Evolutionary conservation across 2,329 filamentous ascomycete species (phyloP).

Genomic region (Fusarium robinianum): DNA sequence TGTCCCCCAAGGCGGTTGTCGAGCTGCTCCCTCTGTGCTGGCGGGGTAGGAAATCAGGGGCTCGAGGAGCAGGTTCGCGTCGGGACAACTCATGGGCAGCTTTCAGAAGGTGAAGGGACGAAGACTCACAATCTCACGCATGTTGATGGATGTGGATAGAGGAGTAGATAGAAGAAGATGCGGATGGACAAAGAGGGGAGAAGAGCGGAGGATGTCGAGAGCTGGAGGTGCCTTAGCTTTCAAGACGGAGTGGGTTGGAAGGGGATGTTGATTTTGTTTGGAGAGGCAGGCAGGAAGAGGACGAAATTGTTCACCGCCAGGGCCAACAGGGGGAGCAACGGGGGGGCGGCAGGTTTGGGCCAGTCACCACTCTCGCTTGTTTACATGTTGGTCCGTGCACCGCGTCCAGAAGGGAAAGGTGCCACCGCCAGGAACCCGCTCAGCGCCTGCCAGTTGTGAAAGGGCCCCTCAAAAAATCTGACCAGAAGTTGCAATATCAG

Average conservation of each 20-base stretch:
- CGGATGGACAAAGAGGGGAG: too few relatives aligned
- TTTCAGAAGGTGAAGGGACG: conserved; percentile 20
- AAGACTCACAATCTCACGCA: conserved; percentile 71
- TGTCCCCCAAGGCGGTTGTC: conserved; percentile 18
- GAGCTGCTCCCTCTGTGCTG: conserved; percentile 29
- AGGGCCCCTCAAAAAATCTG: conserved; percentile 27
- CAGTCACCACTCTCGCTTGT: conserved; percentile 42
- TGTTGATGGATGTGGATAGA: conserved; percentile 49
- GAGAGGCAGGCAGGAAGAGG: conserved; percentile 24
- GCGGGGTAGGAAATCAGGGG: conserved; percentile 49
- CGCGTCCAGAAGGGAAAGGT: conserved; percentile 37
- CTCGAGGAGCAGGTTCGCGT: conserved; percentile 10
- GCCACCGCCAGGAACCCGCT: conserved; percentile 26
- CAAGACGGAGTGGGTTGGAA: conserved; percentile 39
- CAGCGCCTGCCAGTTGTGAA: conserved; percentile 18
- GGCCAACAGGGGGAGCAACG: conserved; percentile 30
- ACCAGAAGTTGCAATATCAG: conserved; percentile 7
- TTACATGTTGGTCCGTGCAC: conserved; percentile 41
- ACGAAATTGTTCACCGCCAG: conserved; percentile 46
- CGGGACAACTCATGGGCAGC: conserved; percentile 10
- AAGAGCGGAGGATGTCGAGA: conserved; percentile 38
- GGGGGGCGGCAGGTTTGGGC: conserved; percentile 34
- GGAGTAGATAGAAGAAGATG: conserved; percentile 30
- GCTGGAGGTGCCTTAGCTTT: conserved; percentile 42
- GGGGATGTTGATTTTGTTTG: conserved; percentile 46